Evolutionary conservation across 352 stramenopile genomes (phyloP).

Genomic region (Phytophthora tubulina): DNA sequence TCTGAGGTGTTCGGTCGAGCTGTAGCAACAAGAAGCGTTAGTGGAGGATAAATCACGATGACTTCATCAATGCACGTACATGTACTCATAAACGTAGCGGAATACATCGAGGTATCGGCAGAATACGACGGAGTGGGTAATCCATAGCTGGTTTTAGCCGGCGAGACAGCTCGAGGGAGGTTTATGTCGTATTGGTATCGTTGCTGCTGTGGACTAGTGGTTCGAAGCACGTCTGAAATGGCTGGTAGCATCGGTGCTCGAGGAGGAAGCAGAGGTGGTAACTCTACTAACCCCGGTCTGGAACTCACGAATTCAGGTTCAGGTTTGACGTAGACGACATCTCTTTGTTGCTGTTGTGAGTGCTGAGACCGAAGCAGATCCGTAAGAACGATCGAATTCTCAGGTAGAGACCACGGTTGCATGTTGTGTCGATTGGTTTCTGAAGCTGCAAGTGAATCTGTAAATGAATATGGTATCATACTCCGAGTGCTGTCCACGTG

Average conservation of each 20-base stretch:
- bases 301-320: constrained; percentile 21
- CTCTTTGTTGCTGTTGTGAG: constrained; percentile 6
- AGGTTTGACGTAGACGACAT: constrained; percentile 18
- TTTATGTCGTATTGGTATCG: constrained; percentile 8
- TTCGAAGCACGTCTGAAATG: constrained; percentile 31
- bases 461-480: constrained; percentile 15
- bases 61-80: not conserved
- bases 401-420: constrained; percentile 29
- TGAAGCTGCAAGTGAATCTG: constrained; percentile 4
- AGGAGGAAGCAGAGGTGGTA: constrained; percentile 29
- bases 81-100: constrained; percentile 33
- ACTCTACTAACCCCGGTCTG: constrained; percentile 14
- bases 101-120: constrained; percentile 8
- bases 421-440: constrained; percentile 8
- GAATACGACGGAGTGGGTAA: not conserved
- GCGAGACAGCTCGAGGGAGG: not conserved
- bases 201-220: constrained; percentile 17
- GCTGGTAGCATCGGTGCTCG: constrained; percentile 25
- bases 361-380: constrained; percentile 20
- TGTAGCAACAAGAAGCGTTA: constrained; percentile 1
- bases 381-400: constrained; percentile 27
- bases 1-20: constrained; percentile 16
- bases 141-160: not conserved
- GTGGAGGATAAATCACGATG: not conserved
- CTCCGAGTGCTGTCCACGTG: not conserved